phyloP scores from a whole-genome alignment of 2,329 filamentous ascomycete genomes.

The Emergomyces orientalis region DNA sequence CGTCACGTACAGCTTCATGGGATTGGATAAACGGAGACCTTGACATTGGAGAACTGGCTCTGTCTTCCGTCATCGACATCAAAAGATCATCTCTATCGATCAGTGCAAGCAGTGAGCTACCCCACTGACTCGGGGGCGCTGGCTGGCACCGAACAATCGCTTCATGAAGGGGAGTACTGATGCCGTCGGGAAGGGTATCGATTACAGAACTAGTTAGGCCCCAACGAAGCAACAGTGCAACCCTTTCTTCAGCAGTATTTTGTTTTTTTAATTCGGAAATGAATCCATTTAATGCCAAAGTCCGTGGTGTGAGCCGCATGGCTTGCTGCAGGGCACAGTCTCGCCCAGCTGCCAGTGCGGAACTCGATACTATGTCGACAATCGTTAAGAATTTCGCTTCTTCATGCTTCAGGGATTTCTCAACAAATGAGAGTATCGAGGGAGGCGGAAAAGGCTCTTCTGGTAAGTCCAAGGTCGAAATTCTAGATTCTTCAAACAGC shows the following conservation, averaged over 20 bases:
- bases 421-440: constrained; percentile 50
- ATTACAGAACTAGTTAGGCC: constrained; percentile 56
- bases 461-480: constrained; percentile 37
- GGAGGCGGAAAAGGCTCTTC: constrained; percentile 48
- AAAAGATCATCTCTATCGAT: constrained; percentile 76
- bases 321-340: constrained; percentile 31
- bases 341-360: constrained; percentile 23
- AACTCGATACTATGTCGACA: constrained; percentile 38
- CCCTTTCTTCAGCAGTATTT: constrained; percentile 50
- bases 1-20: constrained; percentile 62
- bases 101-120: constrained; percentile 58
- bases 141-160: constrained; percentile 75
- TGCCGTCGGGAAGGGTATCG: constrained; percentile 74
- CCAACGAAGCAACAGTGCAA: constrained; percentile 63
- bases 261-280: constrained; percentile 48
- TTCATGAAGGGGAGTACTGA: constrained; percentile 73
- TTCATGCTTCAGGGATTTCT: constrained; percentile 29
- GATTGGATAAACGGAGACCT: constrained; percentile 41
- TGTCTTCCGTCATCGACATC: constrained; percentile 49
- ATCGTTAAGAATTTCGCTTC: constrained; percentile 42
- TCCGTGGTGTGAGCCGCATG: constrained; percentile 50
- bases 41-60: constrained; percentile 26
- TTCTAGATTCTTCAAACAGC: constrained; percentile 46
- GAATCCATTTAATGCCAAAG: constrained; percentile 59
- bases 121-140: constrained; percentile 71